Evolutionary conservation across 495 filamentous ascomycete species (phyloP), one percentile per base, ranked within the genome.

Genomic region (Podospora conica): DNA sequence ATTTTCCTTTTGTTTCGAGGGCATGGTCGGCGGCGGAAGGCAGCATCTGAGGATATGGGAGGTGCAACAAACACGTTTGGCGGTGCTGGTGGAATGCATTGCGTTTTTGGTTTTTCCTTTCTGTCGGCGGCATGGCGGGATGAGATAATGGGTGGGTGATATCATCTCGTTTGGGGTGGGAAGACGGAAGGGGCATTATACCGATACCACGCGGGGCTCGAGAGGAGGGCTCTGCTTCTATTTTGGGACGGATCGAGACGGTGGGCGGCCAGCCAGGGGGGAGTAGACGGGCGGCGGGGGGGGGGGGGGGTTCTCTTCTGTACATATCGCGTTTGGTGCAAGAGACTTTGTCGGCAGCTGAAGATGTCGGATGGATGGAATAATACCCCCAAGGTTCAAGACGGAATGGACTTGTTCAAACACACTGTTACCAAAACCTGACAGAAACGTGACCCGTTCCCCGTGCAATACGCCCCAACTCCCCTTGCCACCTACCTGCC

Each of bases 1-100:
- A 55, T 20, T 64, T 62, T 63, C 53, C 53, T 69, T 64, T 64
- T 68, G 27, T 65, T 61, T 9, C 25, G 12, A 53, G 23, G 40
- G 11, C 53, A 57, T 67, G 21, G 60, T 23, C 21, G 55, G 18
- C 29, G 18, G 24, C 9, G 15, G 31, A 20, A 20, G 59, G 48
- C 29, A 24, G 12, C 20, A 48, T 10, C 15, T 31, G 55, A n/a
- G 62, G 25, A 63, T 29, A 68, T 63, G 21, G 21, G 53, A 10
- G 60, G 53, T 55, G 61, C 24, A 56, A 25, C 61, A 55, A 63
- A 18, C 53, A 18, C 40, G 40, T 8, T n/a, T 48, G 40, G n/a
- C n/a, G n/a, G 40, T 48, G 40, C 40, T 56, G 48, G 22, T 15
- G 18, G 20, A 9, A 48, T 63, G 61, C 53, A 63, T 63, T 55